Conservation (phyloP, 495 filamentous ascomycete genomes). For the Hypoxylon rickii region DNA sequence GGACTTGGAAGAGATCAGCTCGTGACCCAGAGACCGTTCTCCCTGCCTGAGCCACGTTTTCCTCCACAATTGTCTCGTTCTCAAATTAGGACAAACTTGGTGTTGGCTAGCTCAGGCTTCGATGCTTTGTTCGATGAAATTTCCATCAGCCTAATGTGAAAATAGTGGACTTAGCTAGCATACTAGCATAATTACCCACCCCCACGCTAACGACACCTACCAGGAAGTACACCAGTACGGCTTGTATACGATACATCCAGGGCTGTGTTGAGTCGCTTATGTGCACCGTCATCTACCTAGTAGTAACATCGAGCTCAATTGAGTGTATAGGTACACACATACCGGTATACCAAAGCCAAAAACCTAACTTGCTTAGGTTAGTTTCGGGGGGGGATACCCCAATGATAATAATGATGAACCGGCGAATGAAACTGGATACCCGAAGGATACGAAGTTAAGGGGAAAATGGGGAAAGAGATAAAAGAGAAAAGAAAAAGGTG, state of each 20-base stretch:
- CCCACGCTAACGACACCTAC: conserved; percentile 21
- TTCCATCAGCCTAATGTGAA: conserved; percentile 35
- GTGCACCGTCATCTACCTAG: too few species aligned
- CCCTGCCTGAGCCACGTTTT: conserved; percentile 29
- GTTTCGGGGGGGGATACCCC: too few species aligned
- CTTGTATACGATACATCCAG: conserved; percentile 8
- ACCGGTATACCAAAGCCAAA: too few species aligned
- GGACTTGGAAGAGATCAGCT: conserved; percentile 27
- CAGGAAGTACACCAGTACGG: not conserved
- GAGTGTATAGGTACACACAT: not conserved
- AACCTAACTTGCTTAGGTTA: too few species aligned
- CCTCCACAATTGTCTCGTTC: conserved; percentile 27
- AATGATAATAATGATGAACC: not conserved
- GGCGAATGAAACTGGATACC: not conserved
- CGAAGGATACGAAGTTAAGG: not conserved
- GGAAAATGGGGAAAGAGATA: not conserved
- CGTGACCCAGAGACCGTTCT: conserved; percentile 22
- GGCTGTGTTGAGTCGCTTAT: too few species aligned
- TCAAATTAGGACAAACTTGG: conserved; percentile 21
- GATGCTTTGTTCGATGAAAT: conserved; percentile 31
- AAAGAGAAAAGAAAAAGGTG: not conserved
- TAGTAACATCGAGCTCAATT: too few species aligned
- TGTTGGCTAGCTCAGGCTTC: conserved; percentile 33
- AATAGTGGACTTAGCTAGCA: conserved; percentile 12
- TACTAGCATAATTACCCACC: conserved; percentile 19